Conservation (phyloP, 495 filamentous ascomycete species). For the Lepidopterella palustris region DNA sequence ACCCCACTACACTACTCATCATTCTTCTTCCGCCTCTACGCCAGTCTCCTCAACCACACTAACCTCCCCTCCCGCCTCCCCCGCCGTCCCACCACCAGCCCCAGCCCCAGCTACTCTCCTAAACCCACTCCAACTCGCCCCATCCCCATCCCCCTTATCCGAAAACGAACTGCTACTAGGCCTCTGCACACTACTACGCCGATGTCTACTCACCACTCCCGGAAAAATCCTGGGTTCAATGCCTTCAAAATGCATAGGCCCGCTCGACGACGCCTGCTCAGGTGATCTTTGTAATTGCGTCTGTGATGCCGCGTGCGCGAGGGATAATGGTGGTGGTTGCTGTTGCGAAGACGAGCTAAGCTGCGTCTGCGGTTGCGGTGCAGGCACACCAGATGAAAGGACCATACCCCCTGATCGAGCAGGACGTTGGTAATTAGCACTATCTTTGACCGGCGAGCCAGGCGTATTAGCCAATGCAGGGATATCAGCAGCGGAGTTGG, state of each 20-base stretch:
- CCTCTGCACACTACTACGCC: constrained; percentile 26
- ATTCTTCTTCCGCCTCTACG: neutral
- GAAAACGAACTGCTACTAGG: neutral
- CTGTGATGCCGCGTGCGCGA: neutral
- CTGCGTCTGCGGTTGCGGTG: constrained; percentile 21
- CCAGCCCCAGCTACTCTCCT: neutral
- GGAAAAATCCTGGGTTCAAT: constrained; percentile 38
- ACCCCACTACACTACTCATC: neutral
- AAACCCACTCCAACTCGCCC: neutral
- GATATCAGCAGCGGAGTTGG: neutral
- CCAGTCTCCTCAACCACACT: constrained; percentile 6
- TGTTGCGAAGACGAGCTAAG: neutral
- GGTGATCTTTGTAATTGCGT: too few species aligned
- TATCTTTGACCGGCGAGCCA: neutral
- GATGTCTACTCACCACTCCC: constrained; percentile 31
- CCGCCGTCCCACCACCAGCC: neutral
- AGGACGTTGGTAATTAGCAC: constrained; percentile 13
- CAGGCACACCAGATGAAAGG: constrained; percentile 11
- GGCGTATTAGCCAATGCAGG: constrained; percentile 5
- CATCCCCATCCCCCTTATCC: constrained; percentile 10
- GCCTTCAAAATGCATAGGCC: constrained; percentile 12
- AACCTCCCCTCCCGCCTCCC: neutral
- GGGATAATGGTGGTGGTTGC: neutral
- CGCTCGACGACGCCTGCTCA: neutral
- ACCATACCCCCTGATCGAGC: constrained; percentile 20